These are phyloP conservation scores for Corymbia maculata DNA, from an alignment of 345 rosid genomes.

Conservation along the genomic window DNA sequence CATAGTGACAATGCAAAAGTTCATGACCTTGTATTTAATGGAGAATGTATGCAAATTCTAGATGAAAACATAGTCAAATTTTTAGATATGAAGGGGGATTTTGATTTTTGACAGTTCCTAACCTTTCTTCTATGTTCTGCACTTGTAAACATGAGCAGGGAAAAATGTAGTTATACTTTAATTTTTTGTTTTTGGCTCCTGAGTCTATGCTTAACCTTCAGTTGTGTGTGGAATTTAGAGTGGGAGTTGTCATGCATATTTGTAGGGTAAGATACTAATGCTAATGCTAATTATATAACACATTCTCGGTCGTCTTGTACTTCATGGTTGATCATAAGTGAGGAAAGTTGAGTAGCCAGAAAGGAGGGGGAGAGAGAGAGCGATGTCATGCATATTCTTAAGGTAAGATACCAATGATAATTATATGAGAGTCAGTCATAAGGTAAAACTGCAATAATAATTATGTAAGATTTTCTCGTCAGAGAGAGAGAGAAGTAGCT, in stretches of 20 bases:
- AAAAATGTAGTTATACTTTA: background rate
- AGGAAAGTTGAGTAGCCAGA: background rate
- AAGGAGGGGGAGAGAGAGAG: background rate
- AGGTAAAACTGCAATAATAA: background rate
- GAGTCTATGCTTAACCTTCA: background rate
- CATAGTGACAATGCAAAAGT: background rate
- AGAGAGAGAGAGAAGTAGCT: background rate
- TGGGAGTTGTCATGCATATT: background rate
- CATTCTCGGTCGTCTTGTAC: background rate
- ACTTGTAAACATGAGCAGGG: background rate
- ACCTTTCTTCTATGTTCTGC: background rate
- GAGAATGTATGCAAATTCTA: background rate
- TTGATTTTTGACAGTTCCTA: background rate
- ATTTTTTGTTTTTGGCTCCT: background rate
- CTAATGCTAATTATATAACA: background rate
- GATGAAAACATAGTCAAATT: background rate
- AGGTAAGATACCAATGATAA: background rate
- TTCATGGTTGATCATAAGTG: background rate
- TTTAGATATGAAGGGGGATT: background rate
- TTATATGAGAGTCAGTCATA: background rate
- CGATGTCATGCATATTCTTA: background rate
- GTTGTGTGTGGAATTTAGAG: background rate
- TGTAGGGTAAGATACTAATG: background rate
- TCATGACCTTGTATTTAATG: background rate
- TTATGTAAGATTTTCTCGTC: background rate